Base-by-base conservation (phyloP, 2,329 filamentous ascomycete species). In the Leptographium procerum region DNA sequence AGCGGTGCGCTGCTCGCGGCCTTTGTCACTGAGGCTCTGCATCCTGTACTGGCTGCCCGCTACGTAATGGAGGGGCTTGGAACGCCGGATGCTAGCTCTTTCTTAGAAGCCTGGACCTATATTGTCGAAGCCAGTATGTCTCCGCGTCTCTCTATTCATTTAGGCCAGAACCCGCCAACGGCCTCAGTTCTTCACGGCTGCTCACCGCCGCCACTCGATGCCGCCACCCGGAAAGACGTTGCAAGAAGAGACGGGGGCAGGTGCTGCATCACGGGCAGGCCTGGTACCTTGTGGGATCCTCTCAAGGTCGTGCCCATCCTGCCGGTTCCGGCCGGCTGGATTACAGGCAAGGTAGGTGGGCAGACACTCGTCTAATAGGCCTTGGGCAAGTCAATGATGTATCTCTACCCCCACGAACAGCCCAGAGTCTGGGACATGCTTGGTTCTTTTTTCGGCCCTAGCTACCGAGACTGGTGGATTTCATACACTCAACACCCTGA, bases 391-490 rank as follows among this genome's bases (percentile, higher is more conserved):
- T 53, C 43, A 16, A 58, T 62, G 26, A 36, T 3, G 13, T 40
- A 40, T 48, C 16, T 26, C 1, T 48, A 11, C 26, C 10, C n/a
- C 16, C 22, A 24, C 45, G n/a, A n/a, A n/a, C 26, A 65, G 62
- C 29, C 58, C 2, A 51, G 50, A 7, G 61, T 65, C 10, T 45
- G 52, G 13, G 61, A 64, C 4, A 66, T 67, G 63, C 63, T 68
- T 10, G 61, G 62, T 22, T 68, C 65, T n/a, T 70, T 69, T 61
- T 69, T 70, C 52, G 61, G 63, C 2, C 62, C 57, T 5, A 59
- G 60, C 1, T 69, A 71, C 56, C 61, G 63, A 10, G 66, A 69
- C 58, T 70, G 68, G 68, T 71, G 69, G 69, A 58, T 69, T n/a
- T 57, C 57, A 3, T 68, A 67, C 58, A 55, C 55, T 43, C 16